Evolutionary conservation across 2,329 filamentous ascomycete species (phyloP), one percentile per base, ranked within the genome.

Genomic region (Sporothrix dimorphospora): DNA sequence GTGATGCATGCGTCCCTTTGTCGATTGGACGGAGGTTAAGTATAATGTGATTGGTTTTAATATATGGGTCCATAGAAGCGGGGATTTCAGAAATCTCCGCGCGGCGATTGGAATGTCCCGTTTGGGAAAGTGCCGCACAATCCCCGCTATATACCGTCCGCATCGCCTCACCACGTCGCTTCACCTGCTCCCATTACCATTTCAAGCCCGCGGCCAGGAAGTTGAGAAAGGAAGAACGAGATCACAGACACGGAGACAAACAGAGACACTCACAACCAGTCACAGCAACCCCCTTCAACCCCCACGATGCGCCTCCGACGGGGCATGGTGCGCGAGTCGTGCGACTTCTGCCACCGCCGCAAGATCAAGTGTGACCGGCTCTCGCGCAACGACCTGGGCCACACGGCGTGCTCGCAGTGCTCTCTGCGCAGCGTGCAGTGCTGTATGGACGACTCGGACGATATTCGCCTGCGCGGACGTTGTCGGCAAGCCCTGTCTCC

Each of bases 331-430:
- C 72, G 71, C 38, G 68, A 74, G 72, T 74, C 72, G 53, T 74
- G 72, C 53, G 72, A 73, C 69, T 74, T 72, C 45, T 74, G 72
- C 51, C 71, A 74, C 47, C 72, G 72, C 14, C 74, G 76, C 38
- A 78, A 78, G 72, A 74, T 78, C 68, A 77, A 76, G 73, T 78
- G 76, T 71, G 74, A 78, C 69, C 73, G 75, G 0, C n/a, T 70
- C 24, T 27, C 70, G 12, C 77, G 76, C 42, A 72, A 72, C 40
- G 70, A 57, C 38, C 27, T 72, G 5, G 77, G 77, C 49, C 63
- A 74, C 38, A 40, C 71, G 6, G 57, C 70, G 9, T 78, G 77
- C 72, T 77, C 76, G 5, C 76, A 76, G 47, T 78, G 77, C 47
- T 69, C 71, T 53, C 49, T 77, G n/a, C 74, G 76, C 9, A 70